phyloP scores from a whole-genome alignment of 1,139 yeast species.

The Yamadazyma mexicana region DNA sequence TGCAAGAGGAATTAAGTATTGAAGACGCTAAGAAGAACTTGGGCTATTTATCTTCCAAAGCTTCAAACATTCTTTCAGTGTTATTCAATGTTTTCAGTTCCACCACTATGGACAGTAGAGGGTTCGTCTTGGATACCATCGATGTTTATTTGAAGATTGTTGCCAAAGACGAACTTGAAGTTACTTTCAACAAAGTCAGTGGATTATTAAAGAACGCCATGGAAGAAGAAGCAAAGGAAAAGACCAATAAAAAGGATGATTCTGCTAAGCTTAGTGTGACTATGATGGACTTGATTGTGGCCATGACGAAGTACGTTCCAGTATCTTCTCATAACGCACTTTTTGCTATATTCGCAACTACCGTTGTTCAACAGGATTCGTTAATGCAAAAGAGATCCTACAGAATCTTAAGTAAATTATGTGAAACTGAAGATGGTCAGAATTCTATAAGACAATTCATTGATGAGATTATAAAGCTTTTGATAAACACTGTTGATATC shows the following conservation, averaged over 20 bases:
- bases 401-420: constrained; percentile 69
- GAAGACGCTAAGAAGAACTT: constrained; percentile 56
- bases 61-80: constrained; percentile 79
- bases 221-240: constrained; percentile 51
- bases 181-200: constrained; percentile 85
- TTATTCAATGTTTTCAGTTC: constrained; percentile 89
- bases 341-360: constrained; percentile 71
- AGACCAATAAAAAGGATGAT: constrained; percentile 20
- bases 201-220: constrained; percentile 71
- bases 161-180: constrained; percentile 62
- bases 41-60: constrained; percentile 60
- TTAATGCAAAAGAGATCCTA: constrained; percentile 88
- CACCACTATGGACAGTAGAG: constrained; percentile 80
- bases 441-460: constrained; percentile 51
- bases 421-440: constrained; percentile 69
- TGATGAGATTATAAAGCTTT: constrained; percentile 57
- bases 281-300: constrained; percentile 87
- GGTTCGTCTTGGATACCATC: constrained; percentile 81
- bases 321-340: constrained; percentile 67
- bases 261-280: constrained; percentile 66
- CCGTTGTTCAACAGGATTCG: constrained; percentile 55
- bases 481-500: constrained; percentile 57
- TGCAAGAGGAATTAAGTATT: constrained; percentile 62
- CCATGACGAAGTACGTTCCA: constrained; percentile 84
- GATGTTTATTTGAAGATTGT: constrained; percentile 76